Conservation (phyloP, 345 rosid species). For the Reutealis trisperma region DNA sequence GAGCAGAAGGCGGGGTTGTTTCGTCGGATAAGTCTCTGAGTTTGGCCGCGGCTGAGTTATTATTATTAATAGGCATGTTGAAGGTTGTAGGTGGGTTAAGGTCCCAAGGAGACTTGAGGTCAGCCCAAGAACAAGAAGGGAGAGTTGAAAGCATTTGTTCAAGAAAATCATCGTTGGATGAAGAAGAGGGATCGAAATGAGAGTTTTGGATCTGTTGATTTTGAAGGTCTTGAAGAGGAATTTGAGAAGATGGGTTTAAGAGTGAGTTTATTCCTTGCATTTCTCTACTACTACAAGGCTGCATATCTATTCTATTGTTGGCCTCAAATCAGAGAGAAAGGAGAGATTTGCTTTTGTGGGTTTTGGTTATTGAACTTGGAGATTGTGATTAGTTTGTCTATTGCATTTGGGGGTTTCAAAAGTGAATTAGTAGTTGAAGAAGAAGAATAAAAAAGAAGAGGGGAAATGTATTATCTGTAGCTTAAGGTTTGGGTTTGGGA, state of each 20-base stretch:
- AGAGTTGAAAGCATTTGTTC: slow-evolving; percentile 77
- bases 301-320: slow-evolving; percentile 22
- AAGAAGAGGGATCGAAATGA: slow-evolving; percentile 42
- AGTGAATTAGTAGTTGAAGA: not conserved
- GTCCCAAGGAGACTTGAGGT: slow-evolving; percentile 42
- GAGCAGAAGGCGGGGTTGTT: slow-evolving; percentile 19
- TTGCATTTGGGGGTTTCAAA: not conserved
- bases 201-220: slow-evolving; percentile 40
- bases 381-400: not conserved
- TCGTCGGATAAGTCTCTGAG: slow-evolving; percentile 47
- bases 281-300: slow-evolving; percentile 46
- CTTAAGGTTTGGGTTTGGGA: not conserved
- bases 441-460: not conserved
- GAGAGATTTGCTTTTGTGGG: too few relatives aligned
- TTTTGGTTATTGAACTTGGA: not conserved
- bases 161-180: slow-evolving; percentile 62
- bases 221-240: slow-evolving; percentile 24
- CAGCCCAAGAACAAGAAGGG: slow-evolving; percentile 61
- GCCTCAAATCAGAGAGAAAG: too few relatives aligned
- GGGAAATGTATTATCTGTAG: too few relatives aligned
- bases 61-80: slow-evolving; percentile 15
- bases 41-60: not conserved
- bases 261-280: slow-evolving; percentile 42
- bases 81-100: slow-evolving; percentile 25
- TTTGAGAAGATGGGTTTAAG: slow-evolving; percentile 18